Conservation (phyloP, 2,329 filamentous ascomycete genomes). For the Fusarium secorum region DNA sequence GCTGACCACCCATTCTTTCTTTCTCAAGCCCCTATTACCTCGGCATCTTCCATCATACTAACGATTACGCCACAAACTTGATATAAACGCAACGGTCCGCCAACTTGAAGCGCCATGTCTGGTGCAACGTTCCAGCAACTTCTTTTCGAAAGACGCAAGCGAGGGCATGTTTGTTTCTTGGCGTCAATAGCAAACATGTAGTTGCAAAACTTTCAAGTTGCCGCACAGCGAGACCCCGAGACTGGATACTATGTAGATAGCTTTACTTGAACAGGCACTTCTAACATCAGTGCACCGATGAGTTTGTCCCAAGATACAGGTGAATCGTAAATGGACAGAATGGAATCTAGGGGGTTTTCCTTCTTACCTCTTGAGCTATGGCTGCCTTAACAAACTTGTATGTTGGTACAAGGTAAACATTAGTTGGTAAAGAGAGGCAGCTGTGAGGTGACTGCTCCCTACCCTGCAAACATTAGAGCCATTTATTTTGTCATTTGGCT, state of each 20-base stretch:
- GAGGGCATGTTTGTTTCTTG: background rate
- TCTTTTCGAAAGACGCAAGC: background rate
- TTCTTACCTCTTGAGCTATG: background rate
- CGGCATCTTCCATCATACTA: background rate
- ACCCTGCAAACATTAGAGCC: background rate
- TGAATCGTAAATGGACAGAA: background rate
- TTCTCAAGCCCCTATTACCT: background rate
- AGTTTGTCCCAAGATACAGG: background rate
- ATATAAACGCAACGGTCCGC: background rate
- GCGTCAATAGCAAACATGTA: background rate
- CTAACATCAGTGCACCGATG: background rate
- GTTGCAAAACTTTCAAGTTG: background rate
- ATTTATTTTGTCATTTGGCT: background rate
- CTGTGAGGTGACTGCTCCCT: background rate
- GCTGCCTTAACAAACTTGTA: background rate
- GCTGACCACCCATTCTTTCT: background rate
- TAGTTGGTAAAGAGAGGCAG: background rate
- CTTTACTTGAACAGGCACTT: background rate
- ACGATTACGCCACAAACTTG: background rate
- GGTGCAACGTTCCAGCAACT: background rate
- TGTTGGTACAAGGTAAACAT: background rate
- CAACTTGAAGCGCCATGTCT: background rate
- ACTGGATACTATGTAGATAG: background rate
- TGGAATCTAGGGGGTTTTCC: background rate
- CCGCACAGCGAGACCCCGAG: background rate